Evolutionary conservation across 768 basidiomycete species (phyloP).

Genomic region (Tubosaeta brunneosetosa): DNA sequence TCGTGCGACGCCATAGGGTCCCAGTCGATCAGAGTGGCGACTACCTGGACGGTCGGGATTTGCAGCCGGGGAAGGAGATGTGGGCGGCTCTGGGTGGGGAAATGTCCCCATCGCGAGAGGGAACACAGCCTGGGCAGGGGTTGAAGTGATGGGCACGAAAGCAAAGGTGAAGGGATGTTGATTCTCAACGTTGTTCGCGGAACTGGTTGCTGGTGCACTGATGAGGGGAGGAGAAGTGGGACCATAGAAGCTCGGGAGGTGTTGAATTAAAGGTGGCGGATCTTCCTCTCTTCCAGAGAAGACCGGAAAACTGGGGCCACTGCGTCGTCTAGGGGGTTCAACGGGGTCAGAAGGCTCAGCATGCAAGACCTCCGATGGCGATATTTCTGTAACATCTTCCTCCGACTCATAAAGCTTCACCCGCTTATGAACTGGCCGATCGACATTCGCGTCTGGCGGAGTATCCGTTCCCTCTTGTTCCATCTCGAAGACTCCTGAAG

Average conservation of each 20-base stretch:
- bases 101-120: slow-evolving; percentile 35
- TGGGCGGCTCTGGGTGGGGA: slow-evolving; percentile 33
- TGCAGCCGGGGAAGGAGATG: slow-evolving; percentile 30
- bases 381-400: slow-evolving; percentile 17
- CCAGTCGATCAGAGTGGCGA: slow-evolving; percentile 31
- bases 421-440: slow-evolving; percentile 52
- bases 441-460: slow-evolving; percentile 35
- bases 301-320: slow-evolving; percentile 43
- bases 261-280: slow-evolving; percentile 48
- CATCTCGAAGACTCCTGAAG: slow-evolving; percentile 39
- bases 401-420: slow-evolving; percentile 33
- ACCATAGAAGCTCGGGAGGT: slow-evolving; percentile 49
- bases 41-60: slow-evolving; percentile 31
- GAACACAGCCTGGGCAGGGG: slow-evolving; percentile 42
- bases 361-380: slow-evolving; percentile 13
- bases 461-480: slow-evolving; percentile 38
- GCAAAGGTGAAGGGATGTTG: slow-evolving; percentile 50
- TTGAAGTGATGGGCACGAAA: slow-evolving; percentile 49
- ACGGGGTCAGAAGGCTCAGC: slow-evolving; percentile 13
- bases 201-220: slow-evolving; percentile 37
- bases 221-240: slow-evolving; percentile 38
- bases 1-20: slow-evolving; percentile 31
- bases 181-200: slow-evolving; percentile 50
- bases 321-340: slow-evolving; percentile 18
- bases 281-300: slow-evolving; percentile 43